Conservation (phyloP, 768 basidiomycete species). For the Naematelia encephala region DNA sequence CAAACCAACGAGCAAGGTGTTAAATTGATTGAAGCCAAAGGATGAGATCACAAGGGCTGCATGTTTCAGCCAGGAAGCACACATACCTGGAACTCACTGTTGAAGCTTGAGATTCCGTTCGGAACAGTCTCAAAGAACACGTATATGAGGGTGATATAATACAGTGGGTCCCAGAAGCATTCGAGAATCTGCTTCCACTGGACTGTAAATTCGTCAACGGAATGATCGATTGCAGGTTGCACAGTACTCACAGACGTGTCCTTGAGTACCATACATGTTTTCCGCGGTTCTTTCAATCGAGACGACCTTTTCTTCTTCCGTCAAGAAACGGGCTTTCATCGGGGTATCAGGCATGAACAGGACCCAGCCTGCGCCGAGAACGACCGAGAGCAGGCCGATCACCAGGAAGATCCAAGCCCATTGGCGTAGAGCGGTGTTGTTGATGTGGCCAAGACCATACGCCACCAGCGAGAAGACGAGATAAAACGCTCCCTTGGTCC, state of each 20-base stretch:
- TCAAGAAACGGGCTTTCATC: constrained; percentile 33
- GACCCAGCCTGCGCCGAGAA: constrained; percentile 31
- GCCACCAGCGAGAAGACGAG: constrained; percentile 22
- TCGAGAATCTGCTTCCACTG: constrained; percentile 20
- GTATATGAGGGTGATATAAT: constrained; percentile 17
- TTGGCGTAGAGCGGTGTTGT: constrained; percentile 8
- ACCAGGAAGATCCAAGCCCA: constrained; percentile 28
- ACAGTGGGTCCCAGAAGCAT: constrained; percentile 20
- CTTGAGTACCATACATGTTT: constrained; percentile 25
- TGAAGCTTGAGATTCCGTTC: constrained; percentile 25
- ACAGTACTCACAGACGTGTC: constrained; percentile 9
- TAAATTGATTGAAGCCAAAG: constrained; percentile 7
- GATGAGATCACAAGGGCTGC: constrained; percentile 13
- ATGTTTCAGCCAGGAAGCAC: background rate
- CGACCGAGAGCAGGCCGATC: constrained; percentile 25
- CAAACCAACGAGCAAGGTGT: constrained; percentile 13
- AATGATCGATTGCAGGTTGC: background rate
- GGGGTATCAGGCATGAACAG: constrained; percentile 36
- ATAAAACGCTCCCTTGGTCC: constrained; percentile 20
- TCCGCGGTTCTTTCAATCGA: constrained; percentile 32
- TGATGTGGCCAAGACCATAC: constrained; percentile 21
- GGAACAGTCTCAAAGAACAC: constrained; percentile 18
- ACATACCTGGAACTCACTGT: constrained; percentile 11
- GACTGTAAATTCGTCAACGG: constrained; percentile 7
- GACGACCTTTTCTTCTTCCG: constrained; percentile 32